These are phyloP conservation scores for Phaeosphaeria sp. DNA, from an alignment of 2,329 filamentous ascomycete species.

Conservation along the genomic window DNA sequence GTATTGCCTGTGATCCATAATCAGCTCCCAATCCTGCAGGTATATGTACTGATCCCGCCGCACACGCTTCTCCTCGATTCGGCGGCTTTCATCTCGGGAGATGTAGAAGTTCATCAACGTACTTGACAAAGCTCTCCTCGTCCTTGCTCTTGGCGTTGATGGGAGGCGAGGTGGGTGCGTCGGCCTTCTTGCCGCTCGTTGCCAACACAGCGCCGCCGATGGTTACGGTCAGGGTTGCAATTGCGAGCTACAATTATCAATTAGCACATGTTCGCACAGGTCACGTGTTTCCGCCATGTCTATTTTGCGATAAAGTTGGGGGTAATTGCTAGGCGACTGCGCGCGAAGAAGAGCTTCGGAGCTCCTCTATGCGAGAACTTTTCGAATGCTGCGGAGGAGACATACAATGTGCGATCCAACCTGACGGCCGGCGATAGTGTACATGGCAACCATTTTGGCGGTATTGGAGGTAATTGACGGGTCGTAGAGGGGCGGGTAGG, in stretches of 20 bases:
- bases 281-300: too few species aligned
- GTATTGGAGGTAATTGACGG: constrained; percentile 23
- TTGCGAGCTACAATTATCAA: constrained; percentile 61
- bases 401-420: constrained; percentile 62
- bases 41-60: neutral
- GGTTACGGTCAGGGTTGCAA: constrained; percentile 56
- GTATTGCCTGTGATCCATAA: constrained; percentile 37
- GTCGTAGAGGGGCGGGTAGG: constrained; percentile 23
- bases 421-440: constrained; percentile 59
- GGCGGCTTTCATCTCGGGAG: neutral
- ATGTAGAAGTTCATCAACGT: constrained; percentile 37
- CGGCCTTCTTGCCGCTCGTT: constrained; percentile 53
- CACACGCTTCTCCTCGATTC: neutral
- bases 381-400: constrained; percentile 23
- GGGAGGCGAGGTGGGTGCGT: constrained; percentile 54
- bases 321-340: too few species aligned
- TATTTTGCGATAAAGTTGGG: too few species aligned
- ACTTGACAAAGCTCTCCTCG: constrained; percentile 74
- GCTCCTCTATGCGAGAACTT: constrained; percentile 12
- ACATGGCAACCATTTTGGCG: constrained; percentile 59
- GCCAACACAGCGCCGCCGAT: constrained; percentile 45
- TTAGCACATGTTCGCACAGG: too few species aligned
- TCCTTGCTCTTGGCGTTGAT: constrained; percentile 71
- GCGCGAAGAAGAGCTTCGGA: neutral
- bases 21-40: constrained; percentile 11